Base-by-base conservation (phyloP, 2,329 filamentous ascomycete genomes). In the Hymenoscyphus repandus region DNA sequence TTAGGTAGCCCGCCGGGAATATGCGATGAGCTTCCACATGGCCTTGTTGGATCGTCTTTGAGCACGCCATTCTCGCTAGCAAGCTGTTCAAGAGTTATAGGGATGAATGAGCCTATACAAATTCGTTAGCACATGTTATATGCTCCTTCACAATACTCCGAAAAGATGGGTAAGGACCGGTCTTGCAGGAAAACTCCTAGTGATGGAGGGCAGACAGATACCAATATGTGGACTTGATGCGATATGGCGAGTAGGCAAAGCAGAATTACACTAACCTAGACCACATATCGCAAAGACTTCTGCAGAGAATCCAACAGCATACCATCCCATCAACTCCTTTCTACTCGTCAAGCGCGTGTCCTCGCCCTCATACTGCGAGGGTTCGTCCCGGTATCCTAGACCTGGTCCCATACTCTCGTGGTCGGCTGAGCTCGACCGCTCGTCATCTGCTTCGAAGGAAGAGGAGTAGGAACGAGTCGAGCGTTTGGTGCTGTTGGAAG, bases 251-350 rank as follows among this genome's bases (percentile, higher is more conserved):
- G 7, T 1, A 37, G n/a, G 10, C 34, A 13, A 40, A 31, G 31
- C 39, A 39, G 15, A 15, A 7, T 18, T 31, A 31, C 48, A 73
- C 83, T 66, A 69, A 88, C 91, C 83, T 66, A 88, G 81, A 18
- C 83, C 92, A 69, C 93, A 97, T 50, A 97, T 88, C 13, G 95
- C 89, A 68, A 96, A 97, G 48, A 95, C 92, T 72, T 99, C 93
- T 17, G 92, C 90, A 20, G 93, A 93, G 77, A 95, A 97, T 38
- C 88, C 88, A 73, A 97, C 97, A 67, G 86, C 86, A 70, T 97
- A 99, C 88, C 95, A 99, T 61, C 92, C 93, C 36, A 83, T 76
- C 53, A 97, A 79, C 77, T 99, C 93, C 69, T 87, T 92, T 61
- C 73, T 74, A 68, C 88, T 96, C 9, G 93, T 97, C 49, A 87